These are phyloP conservation scores for Posidonia oceanica DNA, from an alignment of 116 monocot genomes.

Conservation along the genomic window DNA sequence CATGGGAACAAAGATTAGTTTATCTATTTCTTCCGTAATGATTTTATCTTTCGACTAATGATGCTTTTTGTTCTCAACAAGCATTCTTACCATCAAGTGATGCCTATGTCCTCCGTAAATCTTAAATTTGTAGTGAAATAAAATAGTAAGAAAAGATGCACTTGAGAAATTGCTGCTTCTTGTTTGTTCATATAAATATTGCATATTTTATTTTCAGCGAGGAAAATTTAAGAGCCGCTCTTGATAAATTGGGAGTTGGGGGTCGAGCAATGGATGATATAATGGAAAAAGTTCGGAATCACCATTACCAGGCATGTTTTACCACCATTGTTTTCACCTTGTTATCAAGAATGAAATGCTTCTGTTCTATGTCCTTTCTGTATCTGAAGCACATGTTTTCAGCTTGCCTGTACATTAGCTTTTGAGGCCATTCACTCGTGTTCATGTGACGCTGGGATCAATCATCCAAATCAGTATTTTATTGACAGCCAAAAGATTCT, in stretches of 20 bases:
- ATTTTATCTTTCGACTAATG: no score
- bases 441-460: constrained; percentile 82
- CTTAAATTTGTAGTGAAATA: no score
- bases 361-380: neutral
- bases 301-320: constrained; percentile 59
- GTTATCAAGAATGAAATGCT: neutral
- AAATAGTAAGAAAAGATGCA: no score
- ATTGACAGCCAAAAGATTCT: constrained; percentile 51
- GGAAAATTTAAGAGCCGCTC: constrained; percentile 83
- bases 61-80: no score
- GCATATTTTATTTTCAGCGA: constrained; percentile 26
- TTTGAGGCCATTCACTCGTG: constrained; percentile 69
- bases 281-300: constrained; percentile 76
- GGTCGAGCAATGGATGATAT: constrained; percentile 65
- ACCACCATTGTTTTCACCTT: neutral
- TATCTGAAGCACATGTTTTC: constrained; percentile 8
- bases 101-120: no score
- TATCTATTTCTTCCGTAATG: no score
- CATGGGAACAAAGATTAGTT: no score
- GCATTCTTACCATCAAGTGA: no score
- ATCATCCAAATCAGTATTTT: constrained; percentile 90
- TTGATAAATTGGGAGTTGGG: constrained; percentile 63
- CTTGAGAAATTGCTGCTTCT: neutral
- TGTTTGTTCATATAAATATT: neutral
- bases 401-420: constrained; percentile 88